Evolutionary conservation across 2,329 filamentous ascomycete species (phyloP), one percentile per base, ranked within the genome.

Genomic region (Chaetomiaceae sp.): DNA sequence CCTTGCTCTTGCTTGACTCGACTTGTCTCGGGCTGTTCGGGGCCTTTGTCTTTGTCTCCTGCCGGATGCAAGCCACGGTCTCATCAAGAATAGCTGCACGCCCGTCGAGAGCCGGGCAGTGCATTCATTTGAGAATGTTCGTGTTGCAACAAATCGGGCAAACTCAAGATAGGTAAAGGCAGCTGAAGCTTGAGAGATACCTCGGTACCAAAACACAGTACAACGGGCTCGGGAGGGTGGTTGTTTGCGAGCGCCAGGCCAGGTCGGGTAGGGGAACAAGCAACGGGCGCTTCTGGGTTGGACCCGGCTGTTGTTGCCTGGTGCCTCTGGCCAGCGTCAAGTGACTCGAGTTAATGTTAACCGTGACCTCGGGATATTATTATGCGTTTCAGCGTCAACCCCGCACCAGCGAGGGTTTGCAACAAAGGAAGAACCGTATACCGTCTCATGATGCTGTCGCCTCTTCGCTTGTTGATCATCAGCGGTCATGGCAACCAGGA

Each of bases 341-440:
- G 19, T 23, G 21, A 21, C 37, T n/a, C n/a, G n/a, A n/a, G n/a
- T n/a, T n/a, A n/a, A n/a, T n/a, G n/a, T n/a, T 44, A 34, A 31
- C 16, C 17, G 41, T 38, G 48, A 3, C 35, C 34, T 40, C 21
- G 3, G 17, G 9, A 5, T 30, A 13, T 9, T 14, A 10, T 20
- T 45, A 53, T 52, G 50, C 50, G 41, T 39, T 48, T 47, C 14
- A 20, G 41, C 27, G 34, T 27, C 16, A 35, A 39, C 43, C 39
- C 33, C 43, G 46, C 46, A 43, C 17, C n/a, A 10, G 6, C 50
- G 53, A 45, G 52, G 34, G 38, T 51, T 58, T 57, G 57, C 50
- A 54, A n/a, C 41, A 59, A 58, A 52, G 12, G 44, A 45, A 48
- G n/a, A 31, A 10, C 7, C 30, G 12, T 3, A 12, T 4, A n/a